Base-by-base conservation (phyloP, 768 basidiomycete species). In the Dacryopinax primogenitus region DNA sequence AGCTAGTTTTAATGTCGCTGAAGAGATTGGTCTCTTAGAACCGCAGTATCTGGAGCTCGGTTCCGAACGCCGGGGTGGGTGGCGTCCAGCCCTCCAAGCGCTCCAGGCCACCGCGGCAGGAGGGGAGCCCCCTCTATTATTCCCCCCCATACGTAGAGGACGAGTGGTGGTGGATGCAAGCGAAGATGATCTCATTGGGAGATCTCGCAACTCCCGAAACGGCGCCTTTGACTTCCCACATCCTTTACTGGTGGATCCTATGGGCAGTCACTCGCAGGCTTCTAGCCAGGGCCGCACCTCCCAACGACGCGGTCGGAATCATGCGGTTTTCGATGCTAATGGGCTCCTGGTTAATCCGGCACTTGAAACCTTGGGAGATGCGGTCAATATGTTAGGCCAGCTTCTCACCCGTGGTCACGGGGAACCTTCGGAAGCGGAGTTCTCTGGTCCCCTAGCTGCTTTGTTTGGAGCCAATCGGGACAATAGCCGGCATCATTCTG, bases 241-340 rank as follows among this genome's bases (percentile, higher is more conserved):
- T 71, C 92, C 92, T 3, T 78, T 95, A 6, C 81, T 95, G 15
- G 71, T 90, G 23, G 88, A 94, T 39, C 71, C 71, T 13, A 35
- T 69, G 35, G 37, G 63, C 63, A 67, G 80, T 78, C 33, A 80
- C 84, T 4, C 70, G 18, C 51, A 32, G 32, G 9, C 51, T 4
- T 58, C 51, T 13, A 58, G 51, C 21, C 51, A 58, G 44, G 64
- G 1, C 34, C 66, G 4, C 68, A 70, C 7, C 73, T 30, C 81
- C 1, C 84, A 84, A 44, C 81, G 86, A 34, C 67, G 69, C 65
- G 32, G 36, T 15, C 66, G 78, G 83, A 61, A 75, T 82, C 47
- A 77, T 80, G 51, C 26, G 3, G 13, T 30, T 3, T 58, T 58
- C 26, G 51, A 58, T 30, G 11, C 26, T 30, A 58, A 3, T 58